These are phyloP conservation scores for Hypoxylon sp. DNA, from an alignment of 2,329 filamentous ascomycete genomes.

Conservation along the genomic window DNA sequence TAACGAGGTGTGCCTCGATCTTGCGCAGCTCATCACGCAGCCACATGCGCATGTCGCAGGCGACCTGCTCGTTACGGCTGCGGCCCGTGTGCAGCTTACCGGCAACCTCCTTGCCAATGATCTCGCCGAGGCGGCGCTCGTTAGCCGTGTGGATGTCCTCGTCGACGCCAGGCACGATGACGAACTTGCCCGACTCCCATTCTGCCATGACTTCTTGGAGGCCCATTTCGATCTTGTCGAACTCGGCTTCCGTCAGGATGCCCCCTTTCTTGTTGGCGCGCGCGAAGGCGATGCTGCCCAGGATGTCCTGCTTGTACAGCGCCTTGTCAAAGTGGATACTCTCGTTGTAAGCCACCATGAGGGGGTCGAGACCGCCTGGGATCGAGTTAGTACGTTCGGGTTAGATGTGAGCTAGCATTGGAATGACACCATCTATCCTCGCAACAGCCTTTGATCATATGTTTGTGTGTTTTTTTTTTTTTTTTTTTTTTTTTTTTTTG, in stretches of 20 bases:
- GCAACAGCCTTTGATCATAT: background rate
- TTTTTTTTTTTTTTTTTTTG: no score
- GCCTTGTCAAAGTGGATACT: constrained; percentile 83
- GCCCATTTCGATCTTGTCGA: constrained; percentile 79
- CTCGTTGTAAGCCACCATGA: constrained; percentile 90
- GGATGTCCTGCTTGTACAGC: constrained; percentile 85
- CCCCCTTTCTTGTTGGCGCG: constrained; percentile 82
- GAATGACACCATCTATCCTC: background rate
- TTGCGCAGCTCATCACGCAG: constrained; percentile 79
- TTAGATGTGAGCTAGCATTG: constrained; percentile 1
- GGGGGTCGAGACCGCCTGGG: constrained; percentile 82
- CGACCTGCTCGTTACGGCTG: constrained; percentile 91
- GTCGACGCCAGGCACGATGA: constrained; percentile 66
- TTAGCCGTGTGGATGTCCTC: constrained; percentile 79
- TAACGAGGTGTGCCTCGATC: constrained; percentile 77
- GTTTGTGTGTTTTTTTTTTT: no score
- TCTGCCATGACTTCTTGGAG: constrained; percentile 70
- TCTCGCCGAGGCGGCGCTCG: constrained; percentile 81
- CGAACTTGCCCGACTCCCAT: constrained; percentile 67
- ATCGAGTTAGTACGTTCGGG: constrained; percentile 48
- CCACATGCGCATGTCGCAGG: constrained; percentile 92
- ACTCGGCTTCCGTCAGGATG: constrained; percentile 81
- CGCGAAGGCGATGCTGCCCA: constrained; percentile 84
- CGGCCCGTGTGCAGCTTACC: constrained; percentile 92
- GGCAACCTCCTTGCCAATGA: constrained; percentile 87